phyloP scores from a whole-genome alignment of 352 stramenopile genomes.

The Aphanomyces astaci region DNA sequence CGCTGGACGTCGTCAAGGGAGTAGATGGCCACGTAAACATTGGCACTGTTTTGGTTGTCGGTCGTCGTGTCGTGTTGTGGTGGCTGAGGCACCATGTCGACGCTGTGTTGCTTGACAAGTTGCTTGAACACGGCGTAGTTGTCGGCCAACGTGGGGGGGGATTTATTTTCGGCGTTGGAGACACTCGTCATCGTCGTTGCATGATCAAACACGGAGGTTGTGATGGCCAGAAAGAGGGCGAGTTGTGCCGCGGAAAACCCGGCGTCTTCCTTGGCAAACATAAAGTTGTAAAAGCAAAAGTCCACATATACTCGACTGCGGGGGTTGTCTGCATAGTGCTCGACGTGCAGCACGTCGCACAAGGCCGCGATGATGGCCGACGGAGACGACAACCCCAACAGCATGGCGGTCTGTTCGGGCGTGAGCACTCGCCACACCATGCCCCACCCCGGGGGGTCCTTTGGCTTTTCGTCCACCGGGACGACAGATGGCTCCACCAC shows the following conservation, averaged over 20 bases:
- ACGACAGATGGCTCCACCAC: conserved; percentile 2
- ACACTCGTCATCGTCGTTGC: too few species aligned
- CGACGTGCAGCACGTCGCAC: conserved; percentile 35
- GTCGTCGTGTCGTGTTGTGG: background rate
- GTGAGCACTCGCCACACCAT: conserved; percentile 30
- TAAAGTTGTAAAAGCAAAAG: conserved; percentile 55
- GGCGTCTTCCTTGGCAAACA: conserved; percentile 49
- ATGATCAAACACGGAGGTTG: conserved; percentile 46
- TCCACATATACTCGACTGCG: conserved; percentile 46
- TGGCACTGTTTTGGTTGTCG: background rate
- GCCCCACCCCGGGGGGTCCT: conserved; percentile 8
- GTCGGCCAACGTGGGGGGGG: conserved; percentile 19
- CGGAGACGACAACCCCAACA: conserved; percentile 26
- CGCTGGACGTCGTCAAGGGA: conserved; percentile 35
- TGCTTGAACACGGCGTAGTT: conserved; percentile 25
- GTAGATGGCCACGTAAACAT: conserved; percentile 24
- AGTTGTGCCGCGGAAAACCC: conserved; percentile 31
- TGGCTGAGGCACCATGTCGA: conserved; percentile 10
- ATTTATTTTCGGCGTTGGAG: too few species aligned
- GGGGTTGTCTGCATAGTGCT: conserved; percentile 45
- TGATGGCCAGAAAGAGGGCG: conserved; percentile 39
- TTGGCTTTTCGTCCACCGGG: background rate
- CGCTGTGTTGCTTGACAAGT: conserved; percentile 27
- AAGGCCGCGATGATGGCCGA: conserved; percentile 32
- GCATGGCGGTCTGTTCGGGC: conserved; percentile 29